Base-by-base conservation (phyloP, 208 protist species). In the Endotrypanum monterogeii region DNA sequence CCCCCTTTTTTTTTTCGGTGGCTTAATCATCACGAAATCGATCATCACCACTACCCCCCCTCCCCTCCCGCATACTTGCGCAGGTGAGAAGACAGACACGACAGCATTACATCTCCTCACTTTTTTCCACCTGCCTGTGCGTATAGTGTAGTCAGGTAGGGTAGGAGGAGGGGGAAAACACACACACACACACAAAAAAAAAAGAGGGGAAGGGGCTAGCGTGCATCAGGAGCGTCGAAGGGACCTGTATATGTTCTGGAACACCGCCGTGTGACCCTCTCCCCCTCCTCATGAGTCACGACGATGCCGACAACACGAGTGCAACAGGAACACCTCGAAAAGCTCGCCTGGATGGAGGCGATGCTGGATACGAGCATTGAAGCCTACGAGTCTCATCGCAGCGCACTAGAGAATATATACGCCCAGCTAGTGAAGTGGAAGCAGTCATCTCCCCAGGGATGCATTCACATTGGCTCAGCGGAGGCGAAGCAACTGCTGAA, bases 351-450 rank as follows among this genome's bases (percentile, higher is more conserved):
- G 83, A 63, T 85, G n/a, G 83, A 88, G 55, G 51, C 39, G 52
- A 69, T 81, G 72, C 74, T 89, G 9, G 81, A 85, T 39, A 76
- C 55, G 30, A 74, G 67, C 62, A 84, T 86, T 35, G 52, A 56
- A 61, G 77, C 71, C 60, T 89, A 89, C 74, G 84, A 89, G 66
- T 77, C 68, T 3, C 84, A 89, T 65, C 84, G 84, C 55, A 76
- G 83, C 39, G 84, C 74, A n/a, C 78, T 89, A 16, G 71, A 83
- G 58, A 80, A 80, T 56, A 62, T 89, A 30, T 78, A 75, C 67
- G 62, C 63, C 0, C 78, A 86, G 51, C 65, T 89, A 12, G 62
- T 56, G 18, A 63, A 67, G 65, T 79, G 71, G 73, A 73, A 79
- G 52, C 73, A 74, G 51, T 71, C 67, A 11, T 57, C 73, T 41